A percentile compares a stretch with the other conserved stretches of the same genome.
These are phyloP conservation scores for Barnettozyma salicaria DNA, from an alignment of 805 yeast species.

Conservation along the genomic window DNA sequence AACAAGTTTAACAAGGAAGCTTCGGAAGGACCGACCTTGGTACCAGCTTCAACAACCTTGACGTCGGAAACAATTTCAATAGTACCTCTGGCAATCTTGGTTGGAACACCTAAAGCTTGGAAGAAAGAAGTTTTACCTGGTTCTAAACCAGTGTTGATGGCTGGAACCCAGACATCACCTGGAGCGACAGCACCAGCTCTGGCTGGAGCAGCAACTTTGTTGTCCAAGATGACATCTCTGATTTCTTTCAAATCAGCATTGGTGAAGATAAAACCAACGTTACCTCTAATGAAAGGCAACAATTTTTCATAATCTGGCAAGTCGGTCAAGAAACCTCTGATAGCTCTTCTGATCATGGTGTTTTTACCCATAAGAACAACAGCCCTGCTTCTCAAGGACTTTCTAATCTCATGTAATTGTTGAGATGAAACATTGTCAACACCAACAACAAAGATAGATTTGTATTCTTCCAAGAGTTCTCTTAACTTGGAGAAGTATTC, in stretches of 20 bases:
- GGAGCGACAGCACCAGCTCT: slow-evolving; percentile 99
- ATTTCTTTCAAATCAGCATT: slow-evolving; percentile 86
- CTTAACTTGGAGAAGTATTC: slow-evolving; percentile 95
- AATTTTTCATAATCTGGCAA: slow-evolving; percentile 94
- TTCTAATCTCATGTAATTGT: slow-evolving; percentile 99
- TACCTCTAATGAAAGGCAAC: slow-evolving; percentile 93
- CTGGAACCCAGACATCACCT: slow-evolving; percentile 94
- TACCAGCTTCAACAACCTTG: slow-evolving; percentile 82
- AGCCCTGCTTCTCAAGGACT: slow-evolving; percentile 89
- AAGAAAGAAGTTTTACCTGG: slow-evolving; percentile 99
- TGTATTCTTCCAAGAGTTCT: slow-evolving; percentile 92
- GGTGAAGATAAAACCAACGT: slow-evolving; percentile 99
- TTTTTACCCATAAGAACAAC: slow-evolving; percentile 99
- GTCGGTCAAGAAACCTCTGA: slow-evolving; percentile 91
- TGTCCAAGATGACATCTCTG: slow-evolving; percentile 81
- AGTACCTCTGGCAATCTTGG: slow-evolving; percentile 99
- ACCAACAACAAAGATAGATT: slow-evolving; percentile 97
- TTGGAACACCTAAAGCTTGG: slow-evolving; percentile 99
- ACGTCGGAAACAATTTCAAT: slow-evolving; percentile 98
- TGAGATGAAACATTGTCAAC: slow-evolving; percentile 99
- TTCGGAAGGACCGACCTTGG: slow-evolving; percentile 98
- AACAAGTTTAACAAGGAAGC: slow-evolving; percentile 98
- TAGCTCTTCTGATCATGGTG: slow-evolving; percentile 99
- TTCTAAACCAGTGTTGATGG: slow-evolving; percentile 99
- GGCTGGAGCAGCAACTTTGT: slow-evolving; percentile 99